phyloP scores from a whole-genome alignment of 2,329 filamentous ascomycete genomes.

The Neonectria ditissima region DNA sequence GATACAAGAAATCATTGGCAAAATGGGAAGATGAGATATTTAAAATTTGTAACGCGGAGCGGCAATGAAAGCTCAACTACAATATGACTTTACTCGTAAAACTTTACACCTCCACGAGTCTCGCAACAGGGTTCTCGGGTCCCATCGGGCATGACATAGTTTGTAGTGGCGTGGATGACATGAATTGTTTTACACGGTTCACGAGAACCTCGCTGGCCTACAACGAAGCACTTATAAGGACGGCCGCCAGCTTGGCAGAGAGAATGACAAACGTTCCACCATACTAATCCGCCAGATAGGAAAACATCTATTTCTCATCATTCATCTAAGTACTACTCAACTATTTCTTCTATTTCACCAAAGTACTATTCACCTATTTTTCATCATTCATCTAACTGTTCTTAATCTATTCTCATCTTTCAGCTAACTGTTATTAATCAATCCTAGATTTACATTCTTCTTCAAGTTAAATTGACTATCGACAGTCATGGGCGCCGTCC shows the following conservation, averaged over 20 bases:
- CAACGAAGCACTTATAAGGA: not conserved
- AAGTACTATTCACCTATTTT: too few relatives aligned
- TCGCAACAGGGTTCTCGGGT: too few relatives aligned
- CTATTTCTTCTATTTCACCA: too few relatives aligned
- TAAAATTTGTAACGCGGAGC: too few relatives aligned
- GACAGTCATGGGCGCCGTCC: not conserved
- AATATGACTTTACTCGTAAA: too few relatives aligned
- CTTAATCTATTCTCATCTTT: too few relatives aligned
- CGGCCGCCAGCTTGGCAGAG: not conserved
- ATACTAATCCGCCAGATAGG: not conserved
- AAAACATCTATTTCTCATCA: too few relatives aligned
- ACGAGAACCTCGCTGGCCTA: not conserved
- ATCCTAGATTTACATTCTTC: not conserved
- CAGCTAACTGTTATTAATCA: not conserved
- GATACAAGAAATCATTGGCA: not conserved
- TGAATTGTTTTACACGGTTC: not conserved
- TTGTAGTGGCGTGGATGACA: not conserved
- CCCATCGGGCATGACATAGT: not conserved
- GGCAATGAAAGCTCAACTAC: too few relatives aligned
- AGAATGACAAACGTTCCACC: not conserved
- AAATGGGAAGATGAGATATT: not conserved
- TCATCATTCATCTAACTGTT: too few relatives aligned
- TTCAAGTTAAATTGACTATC: not conserved
- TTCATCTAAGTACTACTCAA: too few relatives aligned
- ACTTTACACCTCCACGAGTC: not conserved